These are phyloP conservation scores for Chimonanthus salicifolius DNA, from an alignment of 164 flowering plant species.

Conservation along the genomic window DNA sequence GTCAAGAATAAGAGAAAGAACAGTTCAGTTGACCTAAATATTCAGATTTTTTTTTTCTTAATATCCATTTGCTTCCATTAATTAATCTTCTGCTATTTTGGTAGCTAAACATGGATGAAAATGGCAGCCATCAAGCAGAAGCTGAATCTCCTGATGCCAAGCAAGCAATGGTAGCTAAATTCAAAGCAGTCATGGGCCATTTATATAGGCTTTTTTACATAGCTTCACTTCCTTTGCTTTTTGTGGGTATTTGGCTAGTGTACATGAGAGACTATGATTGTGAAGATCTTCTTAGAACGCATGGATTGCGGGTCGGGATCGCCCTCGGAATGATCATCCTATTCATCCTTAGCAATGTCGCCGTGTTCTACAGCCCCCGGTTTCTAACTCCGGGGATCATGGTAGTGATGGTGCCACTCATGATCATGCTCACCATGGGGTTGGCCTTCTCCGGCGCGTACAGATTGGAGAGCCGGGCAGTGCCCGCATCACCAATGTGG, in stretches of 20 bases:
- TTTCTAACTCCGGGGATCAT: slow-evolving; percentile 21
- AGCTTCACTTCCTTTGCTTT: slow-evolving; percentile 34
- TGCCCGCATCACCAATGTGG: slow-evolving; percentile 35
- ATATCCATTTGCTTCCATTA: too few relatives aligned
- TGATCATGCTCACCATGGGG: slow-evolving; percentile 31
- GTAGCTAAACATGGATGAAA: too few relatives aligned
- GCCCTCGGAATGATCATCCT: slow-evolving; percentile 23
- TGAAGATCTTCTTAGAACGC: slow-evolving; percentile 24
- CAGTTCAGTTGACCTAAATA: too few relatives aligned
- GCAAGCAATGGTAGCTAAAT: too few relatives aligned
- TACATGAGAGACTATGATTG: slow-evolving; percentile 35
- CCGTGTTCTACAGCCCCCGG: slow-evolving; percentile 11
- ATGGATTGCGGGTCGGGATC: slow-evolving; percentile 19
- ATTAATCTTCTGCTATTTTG: too few relatives aligned
- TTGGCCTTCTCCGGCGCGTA: slow-evolving; percentile 27
- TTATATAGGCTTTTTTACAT: slow-evolving; percentile 1
- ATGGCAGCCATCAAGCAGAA: too few relatives aligned
- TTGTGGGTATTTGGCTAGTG: slow-evolving; percentile 28
- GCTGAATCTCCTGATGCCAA: too few relatives aligned
- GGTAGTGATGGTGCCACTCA: slow-evolving; percentile 21
- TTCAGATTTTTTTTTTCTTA: too few relatives aligned
- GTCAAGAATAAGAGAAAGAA: too few relatives aligned
- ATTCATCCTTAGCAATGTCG: slow-evolving; percentile 27
- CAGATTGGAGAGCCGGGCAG: slow-evolving; percentile 18
- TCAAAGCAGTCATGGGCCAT: too few relatives aligned